Evolutionary conservation across 2,329 filamentous ascomycete species (phyloP).

Genomic region (Neonectria coccinea): DNA sequence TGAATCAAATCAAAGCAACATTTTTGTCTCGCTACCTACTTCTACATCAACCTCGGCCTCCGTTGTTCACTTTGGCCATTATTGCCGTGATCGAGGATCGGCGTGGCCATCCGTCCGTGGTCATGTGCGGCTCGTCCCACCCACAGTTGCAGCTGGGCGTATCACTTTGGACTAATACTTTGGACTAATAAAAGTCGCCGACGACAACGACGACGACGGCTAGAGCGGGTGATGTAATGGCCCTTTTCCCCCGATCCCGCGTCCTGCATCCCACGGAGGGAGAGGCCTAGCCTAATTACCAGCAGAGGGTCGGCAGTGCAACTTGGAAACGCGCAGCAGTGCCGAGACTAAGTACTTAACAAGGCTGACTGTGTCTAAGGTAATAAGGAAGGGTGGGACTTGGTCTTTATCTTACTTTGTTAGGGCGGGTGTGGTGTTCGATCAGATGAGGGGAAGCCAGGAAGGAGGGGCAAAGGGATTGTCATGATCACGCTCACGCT

Average conservation of each 20-base stretch:
- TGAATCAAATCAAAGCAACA: not conserved
- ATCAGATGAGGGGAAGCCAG: not conserved
- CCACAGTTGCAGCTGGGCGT: slow-evolving; percentile 4
- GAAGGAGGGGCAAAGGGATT: slow-evolving; percentile 7
- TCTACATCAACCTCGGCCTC: not conserved
- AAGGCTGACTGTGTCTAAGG: not conserved
- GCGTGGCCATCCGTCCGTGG: slow-evolving; percentile 6
- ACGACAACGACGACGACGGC: slow-evolving; percentile 16
- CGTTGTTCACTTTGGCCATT: not conserved
- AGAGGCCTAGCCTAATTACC: too few relatives aligned
- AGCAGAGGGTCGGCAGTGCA: not conserved
- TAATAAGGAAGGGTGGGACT: slow-evolving; percentile 3
- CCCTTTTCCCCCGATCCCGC: not conserved
- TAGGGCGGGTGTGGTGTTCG: slow-evolving; percentile 9
- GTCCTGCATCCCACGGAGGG: not conserved
- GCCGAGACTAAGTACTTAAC: not conserved
- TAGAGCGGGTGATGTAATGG: slow-evolving; percentile 25
- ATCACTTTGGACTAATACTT: slow-evolving; percentile 10
- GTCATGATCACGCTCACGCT: slow-evolving; percentile 4
- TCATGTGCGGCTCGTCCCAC: slow-evolving; percentile 19
- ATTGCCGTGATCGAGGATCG: not conserved
- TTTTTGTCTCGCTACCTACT: not conserved
- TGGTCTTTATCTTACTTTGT: slow-evolving; percentile 20
- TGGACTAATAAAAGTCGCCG: slow-evolving; percentile 9
- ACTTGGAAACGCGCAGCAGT: not conserved